A percentile compares a stretch with the other conserved stretches of the same genome.
Conservation (phyloP, 164 flowering plant genomes). For the Aristolochia californica region DNA sequence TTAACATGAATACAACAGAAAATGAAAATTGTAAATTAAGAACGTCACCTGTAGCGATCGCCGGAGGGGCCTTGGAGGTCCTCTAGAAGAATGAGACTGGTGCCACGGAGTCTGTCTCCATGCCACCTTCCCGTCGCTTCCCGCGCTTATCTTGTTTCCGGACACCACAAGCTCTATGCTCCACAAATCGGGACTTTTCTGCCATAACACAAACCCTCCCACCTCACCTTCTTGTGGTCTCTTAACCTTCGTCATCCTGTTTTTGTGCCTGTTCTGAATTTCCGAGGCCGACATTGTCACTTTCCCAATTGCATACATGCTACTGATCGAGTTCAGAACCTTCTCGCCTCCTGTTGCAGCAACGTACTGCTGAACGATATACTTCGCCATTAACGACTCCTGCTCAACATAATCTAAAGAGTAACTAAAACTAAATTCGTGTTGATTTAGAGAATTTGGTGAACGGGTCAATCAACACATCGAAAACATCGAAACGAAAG, state of each 20-base stretch:
- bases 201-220: conserved; percentile 92
- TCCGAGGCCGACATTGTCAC: conserved; percentile 66
- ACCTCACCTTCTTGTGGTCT: conserved; percentile 40
- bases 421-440: not conserved
- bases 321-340: conserved; percentile 43
- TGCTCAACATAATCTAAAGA: conserved; percentile 9
- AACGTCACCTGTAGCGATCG: conserved; percentile 68
- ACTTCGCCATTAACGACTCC: conserved; percentile 86
- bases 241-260: conserved; percentile 30
- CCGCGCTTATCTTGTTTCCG: conserved; percentile 87
- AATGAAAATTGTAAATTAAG: not conserved
- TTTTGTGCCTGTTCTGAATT: conserved; percentile 11
- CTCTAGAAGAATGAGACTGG: conserved; percentile 82
- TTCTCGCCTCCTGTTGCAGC: conserved; percentile 80
- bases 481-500: not conserved
- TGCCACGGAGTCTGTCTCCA: conserved; percentile 99
- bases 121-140: conserved; percentile 84
- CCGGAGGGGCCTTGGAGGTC: conserved; percentile 92
- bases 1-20: too few relatives aligned
- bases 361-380: conserved; percentile 79
- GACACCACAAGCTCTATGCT: conserved; percentile 73
- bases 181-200: conserved; percentile 83
- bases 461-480: not conserved
- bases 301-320: conserved; percentile 92
- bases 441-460: too few relatives aligned